Base-by-base conservation (phyloP, 2,329 filamentous ascomycete genomes). In the Pyrenochaeta sp. region DNA sequence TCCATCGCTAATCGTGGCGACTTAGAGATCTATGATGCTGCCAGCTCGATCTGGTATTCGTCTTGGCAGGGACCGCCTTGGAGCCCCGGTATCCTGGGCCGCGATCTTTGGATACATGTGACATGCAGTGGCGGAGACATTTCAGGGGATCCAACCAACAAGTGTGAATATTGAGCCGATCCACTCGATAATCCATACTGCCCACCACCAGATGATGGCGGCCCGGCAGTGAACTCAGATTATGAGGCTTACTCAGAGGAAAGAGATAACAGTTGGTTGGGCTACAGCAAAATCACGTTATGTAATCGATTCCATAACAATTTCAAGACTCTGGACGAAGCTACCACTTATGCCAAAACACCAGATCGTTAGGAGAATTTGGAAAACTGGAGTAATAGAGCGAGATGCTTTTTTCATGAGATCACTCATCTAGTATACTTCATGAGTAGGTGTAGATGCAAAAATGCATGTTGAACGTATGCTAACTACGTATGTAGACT, bases 371-470 rank as follows among this genome's bases (percentile, higher is more conserved):
- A 45, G 15, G 42, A 45, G 17, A 45, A 45, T 36, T 21, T 45
- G 32, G 42, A 45, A 35, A 35, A 45, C n/a, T 45, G 30, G 42
- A 35, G 35, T 18, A 45, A 35, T 23, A 35, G 42, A 35, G 42
- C 42, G 15, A 35, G 42, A 12, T 45, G 42, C 42, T 45, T 45
- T 15, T 45, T 45, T 11, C 42, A 45, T 27, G 29, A 45, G 21
- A 21, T 45, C 14, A 45, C 42, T 23, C 42, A 45, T 27, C 30
- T 45, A n/a, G 18, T 18, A 18, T 45, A 45, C 32, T 45, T 45
- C 20, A 35, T 45, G 29, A 45, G 31, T 35, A 27, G 27, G 37
- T 21, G 21, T 2, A 21, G 17, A 4, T 39, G 37, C n/a, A n/a
- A n/a, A 27, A 23, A 11, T 27, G 18, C 37, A n/a, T 5, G 20